Base-by-base conservation (phyloP, 257 asterid genomes). In the Gentiana macrophylla region DNA sequence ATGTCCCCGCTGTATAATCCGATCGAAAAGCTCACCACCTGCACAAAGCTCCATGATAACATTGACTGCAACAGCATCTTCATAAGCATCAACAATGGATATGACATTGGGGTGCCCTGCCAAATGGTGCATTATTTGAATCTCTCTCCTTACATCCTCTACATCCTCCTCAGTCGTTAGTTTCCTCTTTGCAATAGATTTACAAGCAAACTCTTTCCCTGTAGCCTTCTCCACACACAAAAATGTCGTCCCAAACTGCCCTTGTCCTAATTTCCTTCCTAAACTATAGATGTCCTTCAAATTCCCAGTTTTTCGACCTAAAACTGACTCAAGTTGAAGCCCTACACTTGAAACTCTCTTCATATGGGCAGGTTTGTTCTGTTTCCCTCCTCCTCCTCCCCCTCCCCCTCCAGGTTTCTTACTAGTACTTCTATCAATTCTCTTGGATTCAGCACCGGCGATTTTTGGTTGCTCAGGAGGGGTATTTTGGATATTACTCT, bases 11-110 rank as follows among this genome's bases (percentile, higher is more conserved):
- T 81, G 80, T 56, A 89, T 82, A 10, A 89, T 89, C 62, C 97
- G 70, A 41, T 89, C 94, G 9, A 89, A 89, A 38, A 89, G 89
- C 84, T 89, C 97, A 5, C 97, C 97, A 1, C 97, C 97, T 5
- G 64, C 57, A 49, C 97, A 89, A 46, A 89, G 76, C 63, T 86
- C 95, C 97, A 86, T 89, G 49, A 89, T 86, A 35, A 89, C 85
- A 65, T 89, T 92, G 5, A 89, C 95, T 2, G 85, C 89, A 48
- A 81, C 81, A 32, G 84, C 77, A 67, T 89, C 97, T 70, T 89
- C 97, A 34, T 78, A 86, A 50, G 95, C 95, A 45, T 77, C 95
- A 49, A 79, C 80, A 13, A 86, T 86, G 6, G 84, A 72, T 32
- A 89, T 76, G 41, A 89, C 81, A 57, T 56, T 86, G 0, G 87